phyloP scores from a whole-genome alignment of 1,139 yeast genomes.

The Eremothecium sinecaudum region DNA sequence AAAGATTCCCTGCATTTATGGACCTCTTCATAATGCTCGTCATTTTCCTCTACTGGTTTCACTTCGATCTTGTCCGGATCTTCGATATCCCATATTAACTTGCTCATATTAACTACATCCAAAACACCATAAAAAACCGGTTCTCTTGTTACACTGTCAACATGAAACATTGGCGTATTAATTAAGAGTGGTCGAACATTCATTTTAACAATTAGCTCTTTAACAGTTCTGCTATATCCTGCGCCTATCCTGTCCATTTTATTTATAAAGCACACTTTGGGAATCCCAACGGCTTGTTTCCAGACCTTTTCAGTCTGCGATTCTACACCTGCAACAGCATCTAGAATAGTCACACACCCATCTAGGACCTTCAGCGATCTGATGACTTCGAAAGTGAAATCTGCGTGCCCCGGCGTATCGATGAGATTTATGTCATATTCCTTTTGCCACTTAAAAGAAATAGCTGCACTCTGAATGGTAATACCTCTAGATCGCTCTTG shows the following conservation, averaged over 20 bases:
- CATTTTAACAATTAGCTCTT: constrained; percentile 71
- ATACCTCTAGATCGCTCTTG: constrained; percentile 91
- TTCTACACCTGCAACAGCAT: constrained; percentile 96
- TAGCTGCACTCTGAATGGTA: constrained; percentile 94
- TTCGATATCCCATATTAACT: constrained; percentile 52
- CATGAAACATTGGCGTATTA: constrained; percentile 63
- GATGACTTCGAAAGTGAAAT: constrained; percentile 89
- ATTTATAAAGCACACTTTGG: constrained; percentile 71
- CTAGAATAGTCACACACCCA: constrained; percentile 87
- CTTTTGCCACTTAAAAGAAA: constrained; percentile 75
- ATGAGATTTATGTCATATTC: constrained; percentile 67
- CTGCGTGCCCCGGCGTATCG: constrained; percentile 99
- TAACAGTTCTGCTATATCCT: constrained; percentile 82
- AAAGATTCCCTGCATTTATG: constrained; percentile 58
- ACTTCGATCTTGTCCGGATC: constrained; percentile 53
- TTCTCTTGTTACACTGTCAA: constrained; percentile 33
- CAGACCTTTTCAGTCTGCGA: constrained; percentile 97
- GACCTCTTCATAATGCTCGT: constrained; percentile 42
- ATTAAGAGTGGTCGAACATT: constrained; percentile 65
- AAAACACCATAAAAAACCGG: constrained; percentile 65
- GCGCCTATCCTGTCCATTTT: constrained; percentile 98
- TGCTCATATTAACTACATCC: constrained; percentile 63
- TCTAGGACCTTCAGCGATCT: constrained; percentile 83
- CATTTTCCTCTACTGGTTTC: constrained; percentile 34
- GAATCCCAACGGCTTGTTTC: constrained; percentile 73